Conservation (phyloP, 331 rosid genomes). For the Cydonia oblonga region DNA sequence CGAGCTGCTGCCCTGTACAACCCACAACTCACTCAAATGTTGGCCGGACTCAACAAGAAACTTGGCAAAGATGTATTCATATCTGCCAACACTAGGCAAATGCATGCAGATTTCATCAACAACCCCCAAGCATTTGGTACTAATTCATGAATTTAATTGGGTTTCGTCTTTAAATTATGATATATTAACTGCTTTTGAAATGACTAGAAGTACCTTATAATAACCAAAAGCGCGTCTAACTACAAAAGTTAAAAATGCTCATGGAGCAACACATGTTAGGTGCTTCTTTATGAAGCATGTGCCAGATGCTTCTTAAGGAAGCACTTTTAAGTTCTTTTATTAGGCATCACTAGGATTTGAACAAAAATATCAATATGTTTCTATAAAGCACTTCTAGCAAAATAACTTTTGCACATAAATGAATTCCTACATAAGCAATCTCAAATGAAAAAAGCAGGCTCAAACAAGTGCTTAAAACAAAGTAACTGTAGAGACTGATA, state of each 20-base stretch:
- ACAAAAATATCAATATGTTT: no score
- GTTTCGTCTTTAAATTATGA: neutral
- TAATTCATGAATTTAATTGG: neutral
- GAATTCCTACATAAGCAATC: no score
- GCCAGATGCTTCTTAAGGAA: neutral
- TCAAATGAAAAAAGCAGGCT: no score
- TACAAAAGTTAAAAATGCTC: no score
- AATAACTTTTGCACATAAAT: no score
- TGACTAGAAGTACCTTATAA: neutral
- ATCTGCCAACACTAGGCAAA: conserved; percentile 35
- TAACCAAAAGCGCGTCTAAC: neutral
- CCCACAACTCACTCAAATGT: conserved; percentile 57
- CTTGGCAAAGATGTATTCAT: conserved; percentile 47
- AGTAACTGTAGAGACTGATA: neutral
- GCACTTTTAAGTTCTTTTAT: neutral
- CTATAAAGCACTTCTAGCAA: neutral
- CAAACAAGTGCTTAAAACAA: neutral
- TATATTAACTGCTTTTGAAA: no score
- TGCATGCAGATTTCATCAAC: conserved; percentile 39
- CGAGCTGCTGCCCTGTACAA: conserved; percentile 56
- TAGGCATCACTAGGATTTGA: neutral
- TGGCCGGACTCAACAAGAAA: conserved; percentile 35
- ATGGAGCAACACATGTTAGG: neutral
- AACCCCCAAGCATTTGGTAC: conserved; percentile 51
- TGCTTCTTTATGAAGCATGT: neutral